Base-by-base conservation (phyloP, 1,139 yeast species). In the Kurtzmaniella quercitrusa region DNA sequence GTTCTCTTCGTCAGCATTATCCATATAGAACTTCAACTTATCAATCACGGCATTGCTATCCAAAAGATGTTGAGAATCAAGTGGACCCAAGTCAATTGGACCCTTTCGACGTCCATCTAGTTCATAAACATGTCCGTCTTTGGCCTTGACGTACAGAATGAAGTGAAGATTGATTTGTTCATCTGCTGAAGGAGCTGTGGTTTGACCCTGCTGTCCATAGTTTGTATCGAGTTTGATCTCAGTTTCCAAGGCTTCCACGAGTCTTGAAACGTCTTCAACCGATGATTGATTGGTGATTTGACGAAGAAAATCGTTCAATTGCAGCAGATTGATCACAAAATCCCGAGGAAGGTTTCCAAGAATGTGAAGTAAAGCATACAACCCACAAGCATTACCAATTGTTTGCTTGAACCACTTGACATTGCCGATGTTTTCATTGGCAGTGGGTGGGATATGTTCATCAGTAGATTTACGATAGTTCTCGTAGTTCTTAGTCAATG, bases 351-450 rank as follows among this genome's bases (percentile, higher is more conserved):
- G 66, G 58, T 93, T 93, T 25, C 82, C 65, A 34, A 89, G 63
- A 0, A 87, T 72, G 56, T 93, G 98, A 25, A 93, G 65, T 41
- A 93, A 65, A 0, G 96, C 98, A 63, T 86, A 89, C 40, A 94
- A 76, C 4, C 98, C 98, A 66, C 98, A 93, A 0, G 96, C 95
- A 60, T 93, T 93, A 48, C 81, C 80, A 34, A 93, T 81, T 1
- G 93, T 82, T 56, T 93, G 98, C 50, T 79, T 81, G 55, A 81
- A 82, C 97, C 97, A 91, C 23, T 69, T 56, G 10, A 78, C 66
- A 3, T 58, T 40, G 27, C 37, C 39, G 10, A 48, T 40, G 25
- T 45, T 43, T 33, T 57, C 60, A 43, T 59, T 53, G 42, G 41
- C 41, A 15, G 36, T 31, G 11, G n/a, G 15, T 11, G 23, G 17